A percentile compares a stretch with the other conserved stretches of the same genome.
These are phyloP conservation scores for Exophiala spinifera DNA, from an alignment of 2,329 filamentous ascomycete species.

Conservation along the genomic window DNA sequence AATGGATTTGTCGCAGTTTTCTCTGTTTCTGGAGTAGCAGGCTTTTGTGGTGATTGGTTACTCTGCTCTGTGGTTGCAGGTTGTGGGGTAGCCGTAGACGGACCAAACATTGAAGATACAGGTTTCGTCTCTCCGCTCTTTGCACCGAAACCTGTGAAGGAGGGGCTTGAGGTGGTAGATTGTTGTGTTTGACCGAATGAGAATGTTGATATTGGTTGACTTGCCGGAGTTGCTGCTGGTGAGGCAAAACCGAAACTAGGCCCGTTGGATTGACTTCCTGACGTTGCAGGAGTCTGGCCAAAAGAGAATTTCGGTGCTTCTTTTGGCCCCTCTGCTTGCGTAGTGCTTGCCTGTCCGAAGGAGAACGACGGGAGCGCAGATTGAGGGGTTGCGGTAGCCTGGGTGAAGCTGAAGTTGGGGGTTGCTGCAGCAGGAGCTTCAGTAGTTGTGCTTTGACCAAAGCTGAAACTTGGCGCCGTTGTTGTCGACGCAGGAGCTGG, in stretches of 20 bases:
- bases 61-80: not conserved
- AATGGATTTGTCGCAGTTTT: conserved; percentile 16
- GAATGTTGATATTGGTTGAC: conserved; percentile 6
- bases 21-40: conserved; percentile 5
- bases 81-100: conserved; percentile 6
- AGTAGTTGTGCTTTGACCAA: conserved; percentile 6
- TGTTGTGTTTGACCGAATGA: conserved; percentile 15
- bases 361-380: conserved; percentile 13
- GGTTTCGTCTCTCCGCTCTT: conserved; percentile 6
- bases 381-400: conserved; percentile 15
- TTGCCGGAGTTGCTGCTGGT: not conserved
- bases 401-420: conserved; percentile 15
- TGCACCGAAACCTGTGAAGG: conserved; percentile 10
- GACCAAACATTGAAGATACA: conserved; percentile 10
- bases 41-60: conserved; percentile 11
- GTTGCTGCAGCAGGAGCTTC: conserved; percentile 1
- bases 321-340: conserved; percentile 7
- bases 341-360: conserved; percentile 1
- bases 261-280: conserved; percentile 4
- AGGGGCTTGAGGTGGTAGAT: not conserved
- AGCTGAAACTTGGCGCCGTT: conserved; percentile 1
- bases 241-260: conserved; percentile 5
- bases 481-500: conserved; percentile 2
- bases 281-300: conserved; percentile 7
- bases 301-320: conserved; percentile 14